Evolutionary conservation across 257 asterid genomes (phyloP).

Genomic region (Mitragyna speciosa): DNA sequence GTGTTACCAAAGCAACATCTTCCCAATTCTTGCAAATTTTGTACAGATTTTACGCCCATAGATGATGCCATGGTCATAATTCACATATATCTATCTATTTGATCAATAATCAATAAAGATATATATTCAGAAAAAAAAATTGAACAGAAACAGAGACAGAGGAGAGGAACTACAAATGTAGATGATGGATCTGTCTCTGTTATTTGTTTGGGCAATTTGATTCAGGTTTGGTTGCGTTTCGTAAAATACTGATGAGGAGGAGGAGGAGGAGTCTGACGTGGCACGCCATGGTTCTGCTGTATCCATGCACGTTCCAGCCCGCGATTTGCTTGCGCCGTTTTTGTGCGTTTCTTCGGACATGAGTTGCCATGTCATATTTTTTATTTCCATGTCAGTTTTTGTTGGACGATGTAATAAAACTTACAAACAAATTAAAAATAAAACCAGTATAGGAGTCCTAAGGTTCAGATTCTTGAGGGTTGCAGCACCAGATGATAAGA

Average conservation of each 20-base stretch:
- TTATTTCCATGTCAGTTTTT: constrained; percentile 17
- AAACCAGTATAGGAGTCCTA: no score
- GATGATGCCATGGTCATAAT: constrained; percentile 15
- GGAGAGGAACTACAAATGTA: no score
- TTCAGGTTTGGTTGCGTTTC: background rate
- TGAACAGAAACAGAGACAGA: constrained; percentile 12
- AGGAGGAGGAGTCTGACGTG: constrained; percentile 19
- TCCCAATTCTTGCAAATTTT: background rate
- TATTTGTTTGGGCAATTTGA: no score
- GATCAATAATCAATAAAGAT: no score
- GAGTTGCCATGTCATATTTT: constrained; percentile 15
- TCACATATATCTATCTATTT: no score
- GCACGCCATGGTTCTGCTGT: constrained; percentile 17
- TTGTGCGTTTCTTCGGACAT: background rate
- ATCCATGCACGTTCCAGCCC: constrained; percentile 36
- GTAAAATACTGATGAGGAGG: background rate
- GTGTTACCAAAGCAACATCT: background rate
- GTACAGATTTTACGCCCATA: constrained; percentile 1
- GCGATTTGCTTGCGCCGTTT: constrained; percentile 18
- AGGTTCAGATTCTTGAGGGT: no score
- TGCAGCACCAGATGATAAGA: no score
- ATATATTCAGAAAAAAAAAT: background rate
- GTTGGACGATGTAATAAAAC: background rate
- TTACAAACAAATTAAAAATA: no score
- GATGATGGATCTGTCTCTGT: background rate